These are phyloP conservation scores for Piedraia hortae DNA, from an alignment of 2,329 filamentous ascomycete genomes.

Conservation along the genomic window DNA sequence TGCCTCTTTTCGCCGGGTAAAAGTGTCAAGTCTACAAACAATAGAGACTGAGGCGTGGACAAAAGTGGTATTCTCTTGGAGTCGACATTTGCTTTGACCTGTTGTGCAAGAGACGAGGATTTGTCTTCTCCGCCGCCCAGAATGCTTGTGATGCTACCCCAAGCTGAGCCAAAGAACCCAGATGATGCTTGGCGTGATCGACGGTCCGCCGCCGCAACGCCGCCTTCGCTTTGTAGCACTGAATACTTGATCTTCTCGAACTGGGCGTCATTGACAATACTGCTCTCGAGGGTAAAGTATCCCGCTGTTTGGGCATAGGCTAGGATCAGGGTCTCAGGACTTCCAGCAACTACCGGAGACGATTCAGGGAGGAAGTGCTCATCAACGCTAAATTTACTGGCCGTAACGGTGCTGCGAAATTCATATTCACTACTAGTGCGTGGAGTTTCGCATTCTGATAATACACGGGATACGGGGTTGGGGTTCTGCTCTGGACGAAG, in stretches of 20 bases:
- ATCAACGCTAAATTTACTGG: no score
- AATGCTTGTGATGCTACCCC: conserved; percentile 68
- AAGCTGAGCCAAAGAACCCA: conserved; percentile 58
- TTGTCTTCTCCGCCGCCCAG: conserved; percentile 65
- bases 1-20: conserved; percentile 67
- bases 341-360: no score
- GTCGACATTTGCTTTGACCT: conserved; percentile 72
- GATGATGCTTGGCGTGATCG: conserved; percentile 39
- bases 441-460: conserved; percentile 54
- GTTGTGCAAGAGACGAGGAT: conserved; percentile 75
- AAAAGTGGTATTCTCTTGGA: conserved; percentile 70
- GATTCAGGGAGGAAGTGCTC: no score
- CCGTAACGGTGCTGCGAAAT: no score
- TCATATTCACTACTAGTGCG: conserved; percentile 81
- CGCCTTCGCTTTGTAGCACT: conserved; percentile 59
- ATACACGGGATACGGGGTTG: conserved; percentile 36
- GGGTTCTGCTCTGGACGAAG: no score
- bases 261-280: conserved; percentile 60
- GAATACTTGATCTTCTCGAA: conserved; percentile 95
- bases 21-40: conserved; percentile 80
- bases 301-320: conserved; percentile 86
- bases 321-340: conserved; percentile 87
- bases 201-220: conserved; percentile 51
- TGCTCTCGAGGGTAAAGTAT: conserved; percentile 74
- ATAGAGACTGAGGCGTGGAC: conserved; percentile 81